Evolutionary conservation across 129 eudicot genomes (phyloP).

Genomic region (Pittosporum tobira): DNA sequence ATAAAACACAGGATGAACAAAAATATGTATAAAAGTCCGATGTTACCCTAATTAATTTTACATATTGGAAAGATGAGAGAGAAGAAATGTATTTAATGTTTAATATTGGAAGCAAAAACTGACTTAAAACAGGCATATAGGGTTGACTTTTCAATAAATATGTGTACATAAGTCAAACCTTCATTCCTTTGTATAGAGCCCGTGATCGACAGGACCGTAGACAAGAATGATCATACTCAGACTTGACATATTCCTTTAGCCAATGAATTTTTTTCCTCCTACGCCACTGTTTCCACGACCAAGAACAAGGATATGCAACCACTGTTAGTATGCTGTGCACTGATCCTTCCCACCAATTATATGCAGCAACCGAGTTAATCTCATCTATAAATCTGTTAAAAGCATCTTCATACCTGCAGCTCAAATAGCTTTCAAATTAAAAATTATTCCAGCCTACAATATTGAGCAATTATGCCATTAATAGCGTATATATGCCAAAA

Average conservation of each 20-base stretch:
- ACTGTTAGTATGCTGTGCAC: slow-evolving; percentile 77
- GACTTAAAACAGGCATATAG: background rate
- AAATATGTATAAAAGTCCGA: background rate
- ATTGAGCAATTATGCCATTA: background rate
- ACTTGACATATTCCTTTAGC: slow-evolving; percentile 81
- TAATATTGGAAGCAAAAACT: background rate
- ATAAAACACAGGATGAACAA: background rate
- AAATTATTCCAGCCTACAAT: background rate
- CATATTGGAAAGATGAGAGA: too few relatives aligned
- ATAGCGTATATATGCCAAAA: background rate
- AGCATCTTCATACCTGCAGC: slow-evolving; percentile 86
- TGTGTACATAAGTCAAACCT: slow-evolving; percentile 29
- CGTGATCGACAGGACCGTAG: slow-evolving; percentile 82
- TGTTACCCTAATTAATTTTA: too few relatives aligned
- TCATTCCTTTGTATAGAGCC: slow-evolving; percentile 90
- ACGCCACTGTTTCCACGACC: slow-evolving; percentile 96
- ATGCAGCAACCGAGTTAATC: slow-evolving; percentile 76
- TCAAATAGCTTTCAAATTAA: slow-evolving; percentile 3
- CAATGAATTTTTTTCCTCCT: slow-evolving; percentile 60
- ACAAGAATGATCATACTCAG: slow-evolving; percentile 89
- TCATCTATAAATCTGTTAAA: slow-evolving; percentile 83
- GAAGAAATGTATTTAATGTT: too few relatives aligned
- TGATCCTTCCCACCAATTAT: slow-evolving; percentile 98
- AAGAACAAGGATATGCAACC: slow-evolving; percentile 86
- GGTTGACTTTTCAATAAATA: slow-evolving; percentile 5